Evolutionary conservation across 192 early-diverging fungal species (phyloP).

Genomic region (Chytriomyces hyalinus): DNA sequence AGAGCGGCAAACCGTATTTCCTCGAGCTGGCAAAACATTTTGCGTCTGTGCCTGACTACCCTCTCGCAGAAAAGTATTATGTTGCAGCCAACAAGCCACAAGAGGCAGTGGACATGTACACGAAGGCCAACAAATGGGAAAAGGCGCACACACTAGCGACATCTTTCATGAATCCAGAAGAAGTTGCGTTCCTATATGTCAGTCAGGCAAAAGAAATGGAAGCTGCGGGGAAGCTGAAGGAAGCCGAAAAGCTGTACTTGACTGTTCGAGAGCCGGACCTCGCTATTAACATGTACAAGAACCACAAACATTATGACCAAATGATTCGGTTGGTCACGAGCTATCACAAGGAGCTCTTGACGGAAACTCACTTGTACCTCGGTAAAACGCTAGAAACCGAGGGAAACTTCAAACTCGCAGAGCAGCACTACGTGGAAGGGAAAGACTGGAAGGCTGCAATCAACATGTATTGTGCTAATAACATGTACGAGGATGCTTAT

Average conservation of each 20-base stretch:
- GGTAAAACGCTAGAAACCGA: constrained; percentile 67
- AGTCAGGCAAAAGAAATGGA: constrained; percentile 67
- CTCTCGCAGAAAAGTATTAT: constrained; percentile 64
- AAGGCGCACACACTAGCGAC: constrained; percentile 65
- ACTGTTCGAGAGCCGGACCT: constrained; percentile 67
- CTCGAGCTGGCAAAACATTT: constrained; percentile 63
- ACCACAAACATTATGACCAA: constrained; percentile 69
- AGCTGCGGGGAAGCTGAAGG: constrained; percentile 59
- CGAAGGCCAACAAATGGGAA: constrained; percentile 64
- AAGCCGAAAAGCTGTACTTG: constrained; percentile 69
- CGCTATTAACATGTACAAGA: constrained; percentile 76
- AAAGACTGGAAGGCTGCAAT: constrained; percentile 68
- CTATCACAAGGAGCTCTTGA: constrained; percentile 66
- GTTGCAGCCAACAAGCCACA: constrained; percentile 60
- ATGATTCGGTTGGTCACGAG: constrained; percentile 68
- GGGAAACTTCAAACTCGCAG: constrained; percentile 64
- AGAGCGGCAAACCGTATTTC: constrained; percentile 56
- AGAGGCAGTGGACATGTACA: constrained; percentile 72
- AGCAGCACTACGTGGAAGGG: constrained; percentile 69
- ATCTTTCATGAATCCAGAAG: constrained; percentile 63
- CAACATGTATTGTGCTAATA: constrained; percentile 74
- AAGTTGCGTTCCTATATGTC: constrained; percentile 62
- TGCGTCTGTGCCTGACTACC: constrained; percentile 46
- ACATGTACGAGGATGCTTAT: constrained; percentile 68
- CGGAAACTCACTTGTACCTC: constrained; percentile 66